Percentiles rank a stretch among this genome's conserved stretches.
These are phyloP conservation scores for Daldinia concentrica DNA, from an alignment of 495 filamentous ascomycete species.

Conservation along the genomic window DNA sequence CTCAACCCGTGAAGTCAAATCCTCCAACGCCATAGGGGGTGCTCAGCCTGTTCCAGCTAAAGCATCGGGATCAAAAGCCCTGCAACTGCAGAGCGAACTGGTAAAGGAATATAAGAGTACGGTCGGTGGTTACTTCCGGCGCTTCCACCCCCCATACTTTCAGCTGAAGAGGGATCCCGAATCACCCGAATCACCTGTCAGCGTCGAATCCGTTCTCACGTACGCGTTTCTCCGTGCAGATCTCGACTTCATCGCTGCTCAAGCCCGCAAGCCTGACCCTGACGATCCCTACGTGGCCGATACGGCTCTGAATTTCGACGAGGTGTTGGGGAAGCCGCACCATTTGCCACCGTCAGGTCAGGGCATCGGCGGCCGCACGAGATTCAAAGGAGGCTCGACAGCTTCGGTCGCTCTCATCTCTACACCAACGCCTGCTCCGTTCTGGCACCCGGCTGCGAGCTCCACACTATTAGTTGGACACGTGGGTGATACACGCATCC, in stretches of 20 bases:
- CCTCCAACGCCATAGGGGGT: constrained; percentile 44
- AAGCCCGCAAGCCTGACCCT: constrained; percentile 76
- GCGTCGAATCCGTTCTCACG: constrained; percentile 73
- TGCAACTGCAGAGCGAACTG: constrained; percentile 71
- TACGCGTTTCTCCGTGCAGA: constrained; percentile 94
- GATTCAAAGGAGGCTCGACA: constrained; percentile 92
- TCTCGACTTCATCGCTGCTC: constrained; percentile 88
- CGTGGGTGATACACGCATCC: constrained; percentile 89
- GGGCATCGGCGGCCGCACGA: constrained; percentile 71
- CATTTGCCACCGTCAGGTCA: constrained; percentile 61
- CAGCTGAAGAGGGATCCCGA: constrained; percentile 45
- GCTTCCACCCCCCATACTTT: constrained; percentile 80
- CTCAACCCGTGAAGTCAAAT: constrained; percentile 40
- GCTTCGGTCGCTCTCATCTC: constrained; percentile 89
- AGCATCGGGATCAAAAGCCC: constrained; percentile 55
- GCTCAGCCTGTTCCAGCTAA: constrained; percentile 45
- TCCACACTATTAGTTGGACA: constrained; percentile 88
- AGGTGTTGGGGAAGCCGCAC: constrained; percentile 75
- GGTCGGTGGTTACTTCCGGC: constrained; percentile 91
- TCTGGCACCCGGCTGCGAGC: constrained; percentile 89
- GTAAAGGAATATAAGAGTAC: constrained; percentile 81
- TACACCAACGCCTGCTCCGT: constrained; percentile 88
- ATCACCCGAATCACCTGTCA: constrained; percentile 45
- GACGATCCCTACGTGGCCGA: constrained; percentile 73
- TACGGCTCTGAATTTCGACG: constrained; percentile 78